Conservation (phyloP, 2,329 filamentous ascomycete species). For the Aspergillus niger region DNA sequence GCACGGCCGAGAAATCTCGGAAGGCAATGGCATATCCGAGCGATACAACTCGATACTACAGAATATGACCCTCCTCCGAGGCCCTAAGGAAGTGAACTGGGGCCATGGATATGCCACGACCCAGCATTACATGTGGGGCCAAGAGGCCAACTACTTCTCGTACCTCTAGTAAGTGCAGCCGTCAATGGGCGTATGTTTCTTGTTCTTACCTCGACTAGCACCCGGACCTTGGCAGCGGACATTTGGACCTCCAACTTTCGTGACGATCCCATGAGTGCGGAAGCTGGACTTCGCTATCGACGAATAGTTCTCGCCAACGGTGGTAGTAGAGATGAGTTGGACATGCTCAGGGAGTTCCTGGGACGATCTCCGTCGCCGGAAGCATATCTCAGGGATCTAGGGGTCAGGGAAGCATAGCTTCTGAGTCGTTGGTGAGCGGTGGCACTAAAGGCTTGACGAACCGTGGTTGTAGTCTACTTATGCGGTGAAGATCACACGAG, state of each 20-base stretch:
- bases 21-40: neutral
- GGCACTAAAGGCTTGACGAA: too few relatives aligned
- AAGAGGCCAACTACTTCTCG: constrained; percentile 8
- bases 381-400: neutral
- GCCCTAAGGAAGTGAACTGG: neutral
- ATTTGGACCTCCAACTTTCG: constrained; percentile 1
- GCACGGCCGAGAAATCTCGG: neutral
- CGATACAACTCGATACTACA: neutral
- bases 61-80: neutral
- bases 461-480: too few relatives aligned
- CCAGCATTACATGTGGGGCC: constrained; percentile 4
- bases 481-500: too few relatives aligned
- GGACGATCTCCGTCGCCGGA: neutral
- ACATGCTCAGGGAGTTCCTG: neutral
- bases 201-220: neutral
- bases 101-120: constrained; percentile 8
- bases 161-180: constrained; percentile 7
- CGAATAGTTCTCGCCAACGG: neutral
- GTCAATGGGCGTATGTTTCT: neutral
- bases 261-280: neutral
- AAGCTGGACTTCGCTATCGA: neutral
- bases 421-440: too few relatives aligned
- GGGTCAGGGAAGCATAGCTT: neutral
- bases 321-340: constrained; percentile 1
- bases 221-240: neutral